phyloP scores from a whole-genome alignment of 2,329 filamentous ascomycete species.

The Trichoderma sp. region DNA sequence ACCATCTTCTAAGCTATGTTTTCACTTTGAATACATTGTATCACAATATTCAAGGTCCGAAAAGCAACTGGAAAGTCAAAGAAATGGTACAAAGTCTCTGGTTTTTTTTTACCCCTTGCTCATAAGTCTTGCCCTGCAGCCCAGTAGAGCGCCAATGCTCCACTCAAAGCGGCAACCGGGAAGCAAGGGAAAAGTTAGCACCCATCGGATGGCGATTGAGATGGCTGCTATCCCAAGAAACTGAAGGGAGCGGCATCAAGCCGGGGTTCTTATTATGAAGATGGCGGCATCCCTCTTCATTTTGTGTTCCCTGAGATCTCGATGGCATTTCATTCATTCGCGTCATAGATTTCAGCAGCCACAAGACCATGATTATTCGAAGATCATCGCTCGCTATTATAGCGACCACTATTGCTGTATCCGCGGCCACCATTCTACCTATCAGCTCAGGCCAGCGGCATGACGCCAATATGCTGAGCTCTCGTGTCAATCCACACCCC shows the following conservation, averaged over 20 bases:
- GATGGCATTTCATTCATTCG: neutral
- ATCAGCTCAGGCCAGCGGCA: neutral
- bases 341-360: neutral
- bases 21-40: neutral
- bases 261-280: neutral
- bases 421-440: neutral
- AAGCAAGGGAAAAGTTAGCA: constrained; percentile 5
- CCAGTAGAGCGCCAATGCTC: neutral
- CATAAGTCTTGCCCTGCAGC: constrained; percentile 1
- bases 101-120: neutral
- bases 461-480: neutral
- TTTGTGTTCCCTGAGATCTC: neutral
- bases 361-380: neutral
- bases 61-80: neutral
- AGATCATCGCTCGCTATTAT: constrained; percentile 4
- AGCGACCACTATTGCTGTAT: neutral
- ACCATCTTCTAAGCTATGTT: neutral
- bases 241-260: neutral
- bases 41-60: neutral
- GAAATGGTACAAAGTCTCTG: neutral
- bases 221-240: neutral
- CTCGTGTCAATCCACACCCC: neutral
- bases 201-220: neutral
- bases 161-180: neutral
- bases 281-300: neutral